Base-by-base conservation (phyloP, 2,329 filamentous ascomycete genomes). In the Raffaelea deltoideospora region DNA sequence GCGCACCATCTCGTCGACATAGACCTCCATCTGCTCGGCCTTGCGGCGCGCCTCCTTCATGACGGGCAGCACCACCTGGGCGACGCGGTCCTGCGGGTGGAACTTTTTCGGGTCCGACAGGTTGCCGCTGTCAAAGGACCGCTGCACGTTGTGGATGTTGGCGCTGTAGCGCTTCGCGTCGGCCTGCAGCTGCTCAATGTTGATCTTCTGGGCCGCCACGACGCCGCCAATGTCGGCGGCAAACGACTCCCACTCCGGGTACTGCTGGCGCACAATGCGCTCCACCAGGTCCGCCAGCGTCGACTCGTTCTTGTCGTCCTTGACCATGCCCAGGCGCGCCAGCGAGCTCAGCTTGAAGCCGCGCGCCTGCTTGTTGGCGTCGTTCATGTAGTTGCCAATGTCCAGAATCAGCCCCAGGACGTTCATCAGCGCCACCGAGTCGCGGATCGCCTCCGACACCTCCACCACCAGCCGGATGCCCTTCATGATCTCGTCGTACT, bases 321-420 rank as follows among this genome's bases (percentile, higher is more conserved):
- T 98, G 52, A 96, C 84, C 87, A 98, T 96, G 42, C 81, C 87
- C 38, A 98, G 65, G 38, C 90, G 77, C 21, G 84, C 83, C 34
- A 98, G 76, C 6, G 90, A 95, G 52, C 86, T 90, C 13, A 98
- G 74, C 64, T 98, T 98, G 77, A 98, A 98, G 43, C 90, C 90
- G 40, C 80, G 83, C 4, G 90, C 90, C 60, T 96, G 90, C 63
- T 98, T 98, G 62, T 95, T 96, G 38, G 87, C 80, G 54, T 96
- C 90, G 65, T 98, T 98, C 90, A 98, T 98, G 68, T 94, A 98
- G 59, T 98, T 98, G 57, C 90, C 90, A 52, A 98, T 94, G 56
- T 95, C 88, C 49, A 98, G 65, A 57, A 98, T 98, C 43, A 96
- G 69, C 41, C 88, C 87, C 39, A 98, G 73, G 33, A 98, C 86